phyloP scores from a whole-genome alignment of 2,329 filamentous ascomycete genomes.

The Xylaria sp. region DNA sequence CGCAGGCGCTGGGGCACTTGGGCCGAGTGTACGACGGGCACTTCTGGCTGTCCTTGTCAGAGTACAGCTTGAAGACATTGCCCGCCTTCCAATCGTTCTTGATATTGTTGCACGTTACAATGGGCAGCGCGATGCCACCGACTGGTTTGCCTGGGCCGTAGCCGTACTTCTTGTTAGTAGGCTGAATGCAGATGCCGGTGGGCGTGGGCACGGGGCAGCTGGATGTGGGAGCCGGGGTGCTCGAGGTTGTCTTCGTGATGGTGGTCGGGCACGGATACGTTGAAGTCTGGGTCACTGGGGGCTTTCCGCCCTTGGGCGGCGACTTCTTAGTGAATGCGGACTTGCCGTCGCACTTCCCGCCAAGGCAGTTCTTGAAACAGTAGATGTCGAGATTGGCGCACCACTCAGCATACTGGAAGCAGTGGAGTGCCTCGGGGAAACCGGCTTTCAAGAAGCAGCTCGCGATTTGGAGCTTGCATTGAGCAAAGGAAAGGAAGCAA shows the following conservation, averaged over 20 bases:
- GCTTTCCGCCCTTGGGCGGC: conserved; percentile 46
- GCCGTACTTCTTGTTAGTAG: conserved; percentile 61
- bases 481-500: conserved; percentile 51
- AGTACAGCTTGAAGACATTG: conserved; percentile 61
- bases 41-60: conserved; percentile 46
- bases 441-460: conserved; percentile 59
- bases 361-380: conserved; percentile 48
- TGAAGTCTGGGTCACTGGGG: conserved; percentile 44
- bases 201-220: conserved; percentile 51
- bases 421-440: conserved; percentile 55
- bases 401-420: conserved; percentile 58
- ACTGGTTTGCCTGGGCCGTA: conserved; percentile 69
- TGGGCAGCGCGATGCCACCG: conserved; percentile 57
- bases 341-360: conserved; percentile 44
- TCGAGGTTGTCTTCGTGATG: conserved; percentile 37
- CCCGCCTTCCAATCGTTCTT: conserved; percentile 45
- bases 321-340: conserved; percentile 49
- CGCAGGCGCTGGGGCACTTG: conserved; percentile 49
- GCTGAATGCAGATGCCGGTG: conserved; percentile 59
- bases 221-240: conserved; percentile 34
- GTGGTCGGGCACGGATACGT: conserved; percentile 42
- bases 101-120: conserved; percentile 61
- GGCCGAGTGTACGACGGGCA: conserved; percentile 52
- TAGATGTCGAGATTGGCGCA: conserved; percentile 53
- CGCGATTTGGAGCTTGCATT: conserved; percentile 53